Evolutionary conservation across 129 eudicot genomes (phyloP).

Genomic region (Centrapalus pauciflorus): DNA sequence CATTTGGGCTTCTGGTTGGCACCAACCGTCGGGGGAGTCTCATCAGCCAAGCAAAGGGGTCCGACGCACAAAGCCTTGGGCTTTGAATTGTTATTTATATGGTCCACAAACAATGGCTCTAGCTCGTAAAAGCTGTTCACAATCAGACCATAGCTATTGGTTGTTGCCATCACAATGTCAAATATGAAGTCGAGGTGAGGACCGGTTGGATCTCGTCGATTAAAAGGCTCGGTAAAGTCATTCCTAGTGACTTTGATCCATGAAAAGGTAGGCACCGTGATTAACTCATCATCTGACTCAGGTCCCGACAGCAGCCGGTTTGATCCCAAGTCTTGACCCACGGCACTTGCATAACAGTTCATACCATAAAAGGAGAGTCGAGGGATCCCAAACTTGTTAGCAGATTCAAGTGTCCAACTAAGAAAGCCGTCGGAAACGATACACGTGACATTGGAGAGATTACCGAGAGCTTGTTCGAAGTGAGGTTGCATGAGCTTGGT

Average conservation of each 20-base stretch:
- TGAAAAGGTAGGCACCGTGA: conserved; percentile 39
- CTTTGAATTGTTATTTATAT: not conserved
- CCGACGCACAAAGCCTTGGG: conserved; percentile 24
- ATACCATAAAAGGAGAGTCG: conserved; percentile 50
- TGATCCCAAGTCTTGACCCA: not conserved
- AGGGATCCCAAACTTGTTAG: conserved; percentile 53
- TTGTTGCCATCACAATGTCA: not conserved
- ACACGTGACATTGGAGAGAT: conserved; percentile 30
- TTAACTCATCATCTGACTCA: conserved; percentile 40
- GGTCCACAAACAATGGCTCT: conserved; percentile 21
- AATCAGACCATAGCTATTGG: conserved; percentile 22
- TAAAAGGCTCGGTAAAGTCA: conserved; percentile 32
- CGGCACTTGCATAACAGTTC: conserved; percentile 18
- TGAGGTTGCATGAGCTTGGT: conserved; percentile 47
- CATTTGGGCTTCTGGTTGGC: conserved; percentile 24
- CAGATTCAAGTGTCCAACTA: conserved; percentile 60
- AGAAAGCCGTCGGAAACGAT: conserved; percentile 61
- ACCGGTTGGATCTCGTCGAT: conserved; percentile 7
- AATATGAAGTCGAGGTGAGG: not conserved
- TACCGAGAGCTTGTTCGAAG: conserved; percentile 39
- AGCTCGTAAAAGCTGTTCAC: conserved; percentile 27
- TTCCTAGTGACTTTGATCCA: conserved; percentile 54
- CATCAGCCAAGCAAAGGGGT: conserved; percentile 20
- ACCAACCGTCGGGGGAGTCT: not conserved
- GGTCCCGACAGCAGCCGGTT: conserved; percentile 5